Percentiles rank a stretch among this genome's conserved stretches.
Conservation (phyloP, 2,329 filamentous ascomycete genomes). For the Aspergillus ruber region DNA sequence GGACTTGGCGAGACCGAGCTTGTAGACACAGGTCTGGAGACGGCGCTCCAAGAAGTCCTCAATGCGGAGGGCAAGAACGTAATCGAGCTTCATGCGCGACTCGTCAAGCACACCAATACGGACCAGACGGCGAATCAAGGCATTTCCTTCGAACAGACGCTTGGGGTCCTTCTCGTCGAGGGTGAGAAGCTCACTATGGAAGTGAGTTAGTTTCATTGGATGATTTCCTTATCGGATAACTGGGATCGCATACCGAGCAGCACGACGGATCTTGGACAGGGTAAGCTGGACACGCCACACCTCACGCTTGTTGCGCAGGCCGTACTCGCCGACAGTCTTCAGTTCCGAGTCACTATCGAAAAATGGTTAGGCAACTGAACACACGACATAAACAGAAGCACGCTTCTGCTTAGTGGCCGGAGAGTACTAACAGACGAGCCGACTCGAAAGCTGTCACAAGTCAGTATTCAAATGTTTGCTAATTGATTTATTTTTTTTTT, state of each 20-base stretch:
- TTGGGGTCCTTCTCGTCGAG: constrained; percentile 99
- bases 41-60: constrained; percentile 99
- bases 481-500: background rate
- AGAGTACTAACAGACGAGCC: constrained; percentile 93
- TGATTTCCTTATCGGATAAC: background rate
- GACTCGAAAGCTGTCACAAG: constrained; percentile 74
- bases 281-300: constrained; percentile 99
- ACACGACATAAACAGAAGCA: constrained; percentile 95
- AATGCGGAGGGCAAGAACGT: constrained; percentile 97
- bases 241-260: constrained; percentile 72
- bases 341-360: constrained; percentile 87
- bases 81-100: constrained; percentile 99
- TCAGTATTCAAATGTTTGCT: constrained; percentile 29
- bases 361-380: constrained; percentile 62
- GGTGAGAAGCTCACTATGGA: constrained; percentile 88
- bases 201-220: background rate
- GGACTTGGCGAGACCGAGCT: constrained; percentile 99
- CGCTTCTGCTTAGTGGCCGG: constrained; percentile 98
- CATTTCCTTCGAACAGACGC: constrained; percentile 99
- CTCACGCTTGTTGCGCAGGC: constrained; percentile 99
- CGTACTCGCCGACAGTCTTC: constrained; percentile 99
- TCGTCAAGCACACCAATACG: constrained; percentile 99
- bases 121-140: constrained; percentile 98
- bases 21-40: constrained; percentile 99
- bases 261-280: constrained; percentile 99